Evolutionary conservation across 139 green algal genomes (phyloP), one percentile per base, ranked within the genome.

Genomic region (Picochlorum sp.): DNA sequence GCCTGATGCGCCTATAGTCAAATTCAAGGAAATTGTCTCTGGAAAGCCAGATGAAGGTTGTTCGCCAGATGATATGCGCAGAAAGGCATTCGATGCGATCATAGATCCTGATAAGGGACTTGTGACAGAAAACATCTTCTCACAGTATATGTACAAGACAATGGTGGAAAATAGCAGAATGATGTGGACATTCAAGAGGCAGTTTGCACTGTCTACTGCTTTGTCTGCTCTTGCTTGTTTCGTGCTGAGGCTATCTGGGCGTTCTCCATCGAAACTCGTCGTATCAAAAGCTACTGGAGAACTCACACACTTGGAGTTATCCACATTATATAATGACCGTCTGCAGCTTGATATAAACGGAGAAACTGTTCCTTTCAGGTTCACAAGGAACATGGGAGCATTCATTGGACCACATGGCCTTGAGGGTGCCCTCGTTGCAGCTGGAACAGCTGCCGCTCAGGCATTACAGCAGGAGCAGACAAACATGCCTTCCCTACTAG

Each of bases 91-190:
- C 75, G 45, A 65, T 30, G 65, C 77, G 23, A 68, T 86, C 21
- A 71, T 84, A 34, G 47, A 41, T 41, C 34, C 34, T 41, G 34
- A 41, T 4, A 66, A 80, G 30, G 60, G 81, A 28, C 57, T 89
- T 21, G 89, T 98, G 7, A 87, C 62, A 31, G 91, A 98, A 68
- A 97, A 94, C 67, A 79, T 98, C 56, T 95, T 98, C 70, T 85
- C 63, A 26, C 88, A 96, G 84, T 97, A 86, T 70, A 88, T 96
- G 67, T 98, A 98, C 89, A 99, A 98, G 79, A 91, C 76, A 6
- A 76, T 98, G 73, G 85, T 88, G 16, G 88, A 73, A 38, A 72
- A 71, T 61, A 91, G 78, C 68, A 84, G 92, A 63, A 77, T 92
- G 66, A 80, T 97, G 59, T 97, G 86, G 86, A 81, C 77, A 18